Evolutionary conservation across 805 yeast genomes (phyloP), one percentile per base, ranked within the genome.

Genomic region (Candida dendrica): DNA sequence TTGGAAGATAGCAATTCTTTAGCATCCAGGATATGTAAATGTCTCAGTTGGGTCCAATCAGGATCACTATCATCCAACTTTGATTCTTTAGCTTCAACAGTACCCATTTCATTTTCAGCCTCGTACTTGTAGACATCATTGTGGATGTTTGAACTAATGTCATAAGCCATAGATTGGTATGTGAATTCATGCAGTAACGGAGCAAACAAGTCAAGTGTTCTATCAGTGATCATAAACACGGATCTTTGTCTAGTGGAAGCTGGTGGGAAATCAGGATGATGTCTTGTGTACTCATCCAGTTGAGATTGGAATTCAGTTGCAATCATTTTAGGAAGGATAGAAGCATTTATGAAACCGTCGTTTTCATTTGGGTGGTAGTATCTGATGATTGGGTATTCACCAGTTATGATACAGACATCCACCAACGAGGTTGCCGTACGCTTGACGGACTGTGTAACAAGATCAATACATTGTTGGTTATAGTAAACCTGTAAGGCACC

Each of bases 161-260:
- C 98, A 65, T 83, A 82, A 16, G 90, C 84, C 85, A 90, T 81
- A 4, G 97, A 90, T 63, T 91, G 95, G 61, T 90, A 93, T 19
- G 83, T 77, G 61, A 90, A 87, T 58, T 88, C 96, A 60, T 93
- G 98, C 42, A 90, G 63, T 37, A 93, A 59, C 0, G 97, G 96
- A 6, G 93, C 84, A 52, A 77, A 76, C 38, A 84, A 66, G 59
- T 95, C 98, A 58, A 89, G 58, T 2, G 95, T 73, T 47, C 99
- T 72, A 61, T 93, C 98, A 2, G 85, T 69, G 16, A 93, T 77
- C 29, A 93, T 61, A 48, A 91, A 71, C 0, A 85, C 71, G 0
- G 96, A 74, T 47, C 93, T 71, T 17, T 87, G 86, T 50, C 85
- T 75, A 29, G 68, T 69, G 11, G 69, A 65, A 10, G 65, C 63